phyloP scores from a whole-genome alignment of 2,329 filamentous ascomycete species.

The Botryotinia globosa region DNA sequence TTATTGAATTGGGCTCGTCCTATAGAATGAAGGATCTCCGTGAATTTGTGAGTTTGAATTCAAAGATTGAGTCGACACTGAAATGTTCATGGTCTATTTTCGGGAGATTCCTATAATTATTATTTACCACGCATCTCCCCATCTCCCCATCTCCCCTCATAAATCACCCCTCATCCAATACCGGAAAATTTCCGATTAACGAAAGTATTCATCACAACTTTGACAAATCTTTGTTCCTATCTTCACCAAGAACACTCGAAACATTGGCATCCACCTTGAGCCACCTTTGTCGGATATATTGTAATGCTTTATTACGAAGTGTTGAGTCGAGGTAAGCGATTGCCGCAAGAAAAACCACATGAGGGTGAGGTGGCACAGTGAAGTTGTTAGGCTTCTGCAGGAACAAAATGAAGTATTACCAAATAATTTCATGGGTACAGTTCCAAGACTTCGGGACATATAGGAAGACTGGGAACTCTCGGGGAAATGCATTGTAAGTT shows the following conservation, averaged over 20 bases:
- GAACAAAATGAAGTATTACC: conserved; percentile 16
- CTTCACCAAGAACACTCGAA: conserved; percentile 3
- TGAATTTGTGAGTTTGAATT: background rate
- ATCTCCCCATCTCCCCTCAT: background rate
- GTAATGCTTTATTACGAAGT: background rate
- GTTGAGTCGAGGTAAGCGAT: background rate
- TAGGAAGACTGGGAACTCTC: conserved; percentile 4
- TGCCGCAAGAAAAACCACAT: conserved; percentile 4
- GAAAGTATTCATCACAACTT: conserved; percentile 15
- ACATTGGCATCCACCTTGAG: conserved; percentile 2
- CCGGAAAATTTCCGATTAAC: background rate
- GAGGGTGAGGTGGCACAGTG: background rate
- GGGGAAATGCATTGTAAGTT: background rate
- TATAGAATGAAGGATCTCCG: background rate
- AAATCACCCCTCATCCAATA: conserved; percentile 4
- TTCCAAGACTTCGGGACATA: conserved; percentile 12
- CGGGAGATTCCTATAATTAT: conserved; percentile 1
- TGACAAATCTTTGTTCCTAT: conserved; percentile 6
- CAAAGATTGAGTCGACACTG: background rate
- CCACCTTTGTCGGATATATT: conserved; percentile 1
- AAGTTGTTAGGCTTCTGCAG: conserved; percentile 5
- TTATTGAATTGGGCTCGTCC: background rate
- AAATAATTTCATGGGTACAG: conserved; percentile 21
- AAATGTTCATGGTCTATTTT: background rate
- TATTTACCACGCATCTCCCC: background rate